Base-by-base conservation (phyloP, 2,329 filamentous ascomycete species). In the Diaporthe destruens region DNA sequence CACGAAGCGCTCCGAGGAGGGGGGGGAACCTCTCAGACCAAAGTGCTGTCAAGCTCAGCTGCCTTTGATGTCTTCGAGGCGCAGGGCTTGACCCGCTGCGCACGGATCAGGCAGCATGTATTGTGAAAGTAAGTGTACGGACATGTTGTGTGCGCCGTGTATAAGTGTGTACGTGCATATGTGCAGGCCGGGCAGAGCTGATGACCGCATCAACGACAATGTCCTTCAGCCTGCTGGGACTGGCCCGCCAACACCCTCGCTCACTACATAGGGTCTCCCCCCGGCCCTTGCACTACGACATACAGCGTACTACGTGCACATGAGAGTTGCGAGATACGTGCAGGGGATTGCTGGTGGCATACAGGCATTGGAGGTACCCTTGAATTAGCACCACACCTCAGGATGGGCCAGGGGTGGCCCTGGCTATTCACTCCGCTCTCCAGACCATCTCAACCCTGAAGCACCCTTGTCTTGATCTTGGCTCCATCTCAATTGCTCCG, bases 401-500 rank as follows among this genome's bases (percentile, higher is more conserved):
- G 80, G 80, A 78, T 78, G 74, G 76, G 79, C 77, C 80, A 78
- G 78, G 78, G 81, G 80, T 79, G 69, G 77, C 78, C 77, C 80
- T 77, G 76, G 77, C 77, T 77, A 42, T 79, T 81, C 80, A 80
- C 81, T 80, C 79, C 76, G 76, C 73, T 76, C 75, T 74, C 75
- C 73, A 79, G 76, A 75, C 66, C 57, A 71, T 59, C 65, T 79
- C 80, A 82, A 81, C 80, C 80, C 81, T 82, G 81, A 79, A 81
- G 70, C 73, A 83, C 81, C 82, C 82, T 81, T 79, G 79, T 75
- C 77, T 76, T 78, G 78, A 78, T 78, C 77, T 77, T 75, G 81
- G 79, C 80, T 80, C 81, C 82, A 82, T 84, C 82, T 82, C 82
- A 83, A 82, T 82, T 81, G 80, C 80, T 80, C 81, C 80, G 79